Conservation (phyloP, 768 basidiomycete species). For the Megacollybia marginata region DNA sequence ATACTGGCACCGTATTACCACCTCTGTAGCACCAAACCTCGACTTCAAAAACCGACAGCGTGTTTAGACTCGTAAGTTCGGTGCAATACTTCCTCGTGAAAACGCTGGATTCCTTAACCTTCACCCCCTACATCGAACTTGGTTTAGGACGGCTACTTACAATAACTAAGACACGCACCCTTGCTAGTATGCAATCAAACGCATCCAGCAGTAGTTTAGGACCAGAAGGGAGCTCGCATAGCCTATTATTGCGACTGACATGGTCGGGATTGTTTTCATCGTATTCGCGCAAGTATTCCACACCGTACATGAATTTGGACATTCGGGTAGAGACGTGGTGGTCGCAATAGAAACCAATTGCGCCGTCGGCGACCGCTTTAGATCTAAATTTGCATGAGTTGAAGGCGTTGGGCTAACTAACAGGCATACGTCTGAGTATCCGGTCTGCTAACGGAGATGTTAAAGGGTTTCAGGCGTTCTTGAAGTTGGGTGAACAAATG, state of each 20-base stretch:
- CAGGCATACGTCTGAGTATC: slow-evolving; percentile 64
- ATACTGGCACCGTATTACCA: slow-evolving; percentile 61
- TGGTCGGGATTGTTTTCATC: slow-evolving; percentile 63
- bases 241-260: slow-evolving; percentile 48
- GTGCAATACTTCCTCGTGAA: slow-evolving; percentile 80
- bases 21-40: slow-evolving; percentile 83
- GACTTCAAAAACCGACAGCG: slow-evolving; percentile 75
- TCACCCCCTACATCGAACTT: slow-evolving; percentile 40
- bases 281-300: slow-evolving; percentile 67
- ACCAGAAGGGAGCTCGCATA: slow-evolving; percentile 72
- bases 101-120: slow-evolving; percentile 76
- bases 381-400: slow-evolving; percentile 37
- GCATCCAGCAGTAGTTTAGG: slow-evolving; percentile 75
- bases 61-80: slow-evolving; percentile 67
- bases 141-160: slow-evolving; percentile 2
- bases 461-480: slow-evolving; percentile 49
- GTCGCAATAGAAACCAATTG: slow-evolving; percentile 79
- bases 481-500: slow-evolving; percentile 75
- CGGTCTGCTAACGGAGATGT: slow-evolving; percentile 62
- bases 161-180: slow-evolving; percentile 34
- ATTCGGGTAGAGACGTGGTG: slow-evolving; percentile 78
- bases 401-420: slow-evolving; percentile 13
- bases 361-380: slow-evolving; percentile 80
- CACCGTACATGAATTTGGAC: slow-evolving; percentile 78
- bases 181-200: slow-evolving; percentile 71